A percentile compares a stretch with the other conserved stretches of the same genome.
Evolutionary conservation across 345 rosid species (phyloP).

Genomic region (Eucalyptus regnans): DNA sequence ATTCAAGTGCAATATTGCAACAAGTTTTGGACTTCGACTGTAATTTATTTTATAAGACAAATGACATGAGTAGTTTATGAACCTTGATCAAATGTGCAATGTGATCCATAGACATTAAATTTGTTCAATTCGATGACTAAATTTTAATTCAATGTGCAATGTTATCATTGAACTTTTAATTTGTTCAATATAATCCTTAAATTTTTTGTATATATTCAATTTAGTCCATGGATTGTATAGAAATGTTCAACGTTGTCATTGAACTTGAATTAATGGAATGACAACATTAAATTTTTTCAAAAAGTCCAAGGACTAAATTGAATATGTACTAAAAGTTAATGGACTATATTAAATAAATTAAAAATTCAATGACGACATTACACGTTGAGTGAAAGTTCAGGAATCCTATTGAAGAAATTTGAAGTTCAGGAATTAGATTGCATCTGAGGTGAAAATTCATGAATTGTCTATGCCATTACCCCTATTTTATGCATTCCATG

Average conservation of each 20-base stretch:
- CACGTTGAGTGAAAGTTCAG: rapidly evolving
- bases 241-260: rapidly evolving
- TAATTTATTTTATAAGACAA: neutral
- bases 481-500: neutral
- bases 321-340: too few relatives aligned
- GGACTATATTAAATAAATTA: too few relatives aligned
- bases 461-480: neutral
- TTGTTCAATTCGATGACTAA: rapidly evolving
- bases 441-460: rapidly evolving
- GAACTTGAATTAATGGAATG: rapidly evolving
- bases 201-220: too few relatives aligned
- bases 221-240: rapidly evolving
- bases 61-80: rapidly evolving
- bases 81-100: rapidly evolving
- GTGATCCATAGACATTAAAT: too few relatives aligned
- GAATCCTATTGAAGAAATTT: rapidly evolving
- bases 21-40: neutral
- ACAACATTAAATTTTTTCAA: too few relatives aligned
- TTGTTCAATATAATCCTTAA: too few relatives aligned
- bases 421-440: too few relatives aligned
- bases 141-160: rapidly evolving
- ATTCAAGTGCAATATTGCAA: neutral
- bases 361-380: rapidly evolving
- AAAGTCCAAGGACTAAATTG: neutral
- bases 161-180: rapidly evolving